Evolutionary conservation across 1,139 yeast genomes (phyloP).

Genomic region (Debaryomyces nepalensis): DNA sequence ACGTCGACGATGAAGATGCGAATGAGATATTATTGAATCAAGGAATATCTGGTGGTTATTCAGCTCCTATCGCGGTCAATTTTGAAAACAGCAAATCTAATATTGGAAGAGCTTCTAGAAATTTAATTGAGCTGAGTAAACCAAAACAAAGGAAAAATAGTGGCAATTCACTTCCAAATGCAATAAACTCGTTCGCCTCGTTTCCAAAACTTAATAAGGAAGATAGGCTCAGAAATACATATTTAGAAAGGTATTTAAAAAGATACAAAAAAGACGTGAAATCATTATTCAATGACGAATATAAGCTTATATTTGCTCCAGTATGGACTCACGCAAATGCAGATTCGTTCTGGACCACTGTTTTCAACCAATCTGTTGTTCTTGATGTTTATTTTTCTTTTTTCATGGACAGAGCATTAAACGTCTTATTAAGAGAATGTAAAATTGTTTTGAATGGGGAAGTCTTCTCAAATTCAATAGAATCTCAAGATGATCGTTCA

Average conservation of each 20-base stretch:
- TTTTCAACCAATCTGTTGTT: constrained; percentile 32
- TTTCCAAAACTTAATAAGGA: constrained; percentile 18
- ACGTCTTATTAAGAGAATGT: constrained; percentile 35
- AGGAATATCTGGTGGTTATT: not conserved
- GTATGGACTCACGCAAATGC: constrained; percentile 31
- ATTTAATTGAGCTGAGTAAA: constrained; percentile 6
- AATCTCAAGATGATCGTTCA: constrained; percentile 4
- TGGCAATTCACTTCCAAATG: constrained; percentile 20
- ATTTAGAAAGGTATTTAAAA: constrained; percentile 21
- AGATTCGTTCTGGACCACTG: constrained; percentile 34
- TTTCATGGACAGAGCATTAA: constrained; percentile 45
- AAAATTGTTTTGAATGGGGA: constrained; percentile 28
- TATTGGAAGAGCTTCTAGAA: not conserved
- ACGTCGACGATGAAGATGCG: not conserved
- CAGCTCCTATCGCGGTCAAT: not conserved
- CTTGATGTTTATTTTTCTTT: constrained; percentile 37
- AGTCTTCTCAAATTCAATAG: constrained; percentile 7
- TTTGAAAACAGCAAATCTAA: not conserved
- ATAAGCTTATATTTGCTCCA: constrained; percentile 26
- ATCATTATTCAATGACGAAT: constrained; percentile 22
- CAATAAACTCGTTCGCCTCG: constrained; percentile 15
- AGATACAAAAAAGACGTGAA: constrained; percentile 20
- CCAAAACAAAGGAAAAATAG: not conserved
- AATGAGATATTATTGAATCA: constrained; percentile 1
- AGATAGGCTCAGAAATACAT: constrained; percentile 19